A percentile compares a stretch with the other conserved stretches of the same genome.
Evolutionary conservation across 495 filamentous ascomycete genomes (phyloP).

Genomic region (Hyaloscypha variabilis): DNA sequence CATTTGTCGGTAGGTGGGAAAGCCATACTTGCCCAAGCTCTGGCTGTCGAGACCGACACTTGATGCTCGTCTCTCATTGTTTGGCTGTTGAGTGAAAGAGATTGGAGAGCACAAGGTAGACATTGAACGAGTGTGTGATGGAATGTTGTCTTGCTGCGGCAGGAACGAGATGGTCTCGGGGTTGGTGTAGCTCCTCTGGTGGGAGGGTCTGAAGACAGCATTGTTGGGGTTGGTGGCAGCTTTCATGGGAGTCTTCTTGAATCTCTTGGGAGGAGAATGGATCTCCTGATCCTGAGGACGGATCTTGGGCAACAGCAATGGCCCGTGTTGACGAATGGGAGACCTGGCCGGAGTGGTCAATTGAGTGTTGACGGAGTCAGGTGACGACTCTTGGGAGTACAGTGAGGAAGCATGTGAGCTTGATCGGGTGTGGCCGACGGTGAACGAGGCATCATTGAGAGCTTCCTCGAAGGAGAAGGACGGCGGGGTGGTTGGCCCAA

Average conservation of each 20-base stretch:
- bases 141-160: constrained; percentile 33
- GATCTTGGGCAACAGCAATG: constrained; percentile 84
- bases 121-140: constrained; percentile 36
- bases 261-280: constrained; percentile 35
- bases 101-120: constrained; percentile 68
- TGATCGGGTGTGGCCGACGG: constrained; percentile 34
- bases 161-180: constrained; percentile 58
- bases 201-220: constrained; percentile 45
- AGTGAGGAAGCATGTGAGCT: constrained; percentile 56
- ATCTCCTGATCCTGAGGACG: constrained; percentile 81
- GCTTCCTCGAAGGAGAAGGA: constrained; percentile 35
- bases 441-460: constrained; percentile 45
- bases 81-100: constrained; percentile 54
- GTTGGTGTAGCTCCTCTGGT: constrained; percentile 69
- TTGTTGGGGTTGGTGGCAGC: constrained; percentile 13
- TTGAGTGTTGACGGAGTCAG: constrained; percentile 64
- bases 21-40: constrained; percentile 69
- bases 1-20: constrained; percentile 79
- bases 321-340: constrained; percentile 79
- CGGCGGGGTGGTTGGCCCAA: constrained; percentile 49
- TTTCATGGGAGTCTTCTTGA: constrained; percentile 22
- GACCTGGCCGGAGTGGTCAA: constrained; percentile 73
- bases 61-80: constrained; percentile 65
- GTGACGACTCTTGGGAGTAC: constrained; percentile 73
- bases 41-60: constrained; percentile 69